Base-by-base conservation (phyloP, 352 stramenopile genomes). In the Phytophthora crassamura region DNA sequence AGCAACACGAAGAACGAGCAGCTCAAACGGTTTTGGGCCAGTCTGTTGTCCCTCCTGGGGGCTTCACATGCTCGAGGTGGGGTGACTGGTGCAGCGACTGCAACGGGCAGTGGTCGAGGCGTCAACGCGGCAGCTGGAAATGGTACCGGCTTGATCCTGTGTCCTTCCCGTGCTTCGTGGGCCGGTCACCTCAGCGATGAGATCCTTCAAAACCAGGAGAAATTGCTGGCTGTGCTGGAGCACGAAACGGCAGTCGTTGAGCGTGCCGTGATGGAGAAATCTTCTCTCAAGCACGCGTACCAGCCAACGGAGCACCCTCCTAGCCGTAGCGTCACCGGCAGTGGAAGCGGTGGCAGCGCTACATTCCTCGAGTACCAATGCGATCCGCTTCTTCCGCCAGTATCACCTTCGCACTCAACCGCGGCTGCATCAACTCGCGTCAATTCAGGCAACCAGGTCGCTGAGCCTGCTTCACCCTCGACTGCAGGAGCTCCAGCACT, bases 181-280 rank as follows among this genome's bases (percentile, higher is more conserved):
- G 80, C 74, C 33, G 79, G 81, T 28, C 75, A 81, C 28, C 72
- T 93, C 16, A 89, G 77, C 28, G 84, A 93, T n/a, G 84, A 91
- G 15, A 93, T 93, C 50, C 64, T 93, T 11, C 82, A 93, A 67
- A 93, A 93, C 38, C 84, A 91, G 53, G 84, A 93, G 46, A 93
- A 93, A 33, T 48, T 93, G 28, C 71, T 93, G 8, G 80, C 84
- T n/a, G 69, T 93, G 12, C 61, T 93, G 11, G 84, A 93, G 56
- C 82, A 93, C 36, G 84, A 93, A 54, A 93, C 84, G 7, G 84
- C 82, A 15, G 84, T 93, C 10, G 84, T 91, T 16, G 84, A 93
- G 42, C 74, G 82, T 5, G 83, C 84, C 0, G 80, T 93, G n/a
- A 86, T 91, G 80, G 84, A 91, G 47, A 90, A 93, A 49, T 64